Conservation (phyloP, 2,329 filamentous ascomycete species). For the Tricladium varicosporioides region DNA sequence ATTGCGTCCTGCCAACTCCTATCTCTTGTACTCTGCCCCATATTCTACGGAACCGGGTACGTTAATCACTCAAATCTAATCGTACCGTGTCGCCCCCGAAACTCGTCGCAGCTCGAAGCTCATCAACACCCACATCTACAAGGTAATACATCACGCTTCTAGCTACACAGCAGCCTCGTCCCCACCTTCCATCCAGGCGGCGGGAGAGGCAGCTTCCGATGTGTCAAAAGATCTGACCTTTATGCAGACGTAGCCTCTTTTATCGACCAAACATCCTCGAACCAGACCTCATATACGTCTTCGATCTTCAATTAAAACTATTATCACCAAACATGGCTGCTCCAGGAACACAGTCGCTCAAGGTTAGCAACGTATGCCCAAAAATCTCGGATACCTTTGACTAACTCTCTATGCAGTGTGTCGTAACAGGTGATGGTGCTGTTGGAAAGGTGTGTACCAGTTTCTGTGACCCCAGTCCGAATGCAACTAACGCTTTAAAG, state of each 20-base stretch:
- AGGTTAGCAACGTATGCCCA: conserved; percentile 55
- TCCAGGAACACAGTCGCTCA: conserved; percentile 79
- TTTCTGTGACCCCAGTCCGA: not conserved
- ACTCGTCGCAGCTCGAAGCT: conserved; percentile 18
- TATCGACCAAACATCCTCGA: conserved; percentile 20
- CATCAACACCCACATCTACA: conserved; percentile 3
- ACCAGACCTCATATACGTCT: conserved; percentile 11
- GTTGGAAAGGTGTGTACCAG: conserved; percentile 80
- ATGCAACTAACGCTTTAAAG: conserved; percentile 46
- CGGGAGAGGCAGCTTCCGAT: conserved; percentile 28
- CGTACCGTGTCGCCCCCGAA: conserved; percentile 5
- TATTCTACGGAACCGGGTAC: not conserved
- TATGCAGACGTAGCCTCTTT: conserved; percentile 25
- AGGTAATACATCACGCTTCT: not conserved
- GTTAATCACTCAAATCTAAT: conserved; percentile 10
- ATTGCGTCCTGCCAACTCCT: not conserved
- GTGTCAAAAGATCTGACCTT: conserved; percentile 30
- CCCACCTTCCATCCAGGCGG: conserved; percentile 14
- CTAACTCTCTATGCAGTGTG: conserved; percentile 62
- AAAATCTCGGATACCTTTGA: conserved; percentile 9
- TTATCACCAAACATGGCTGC: conserved; percentile 59
- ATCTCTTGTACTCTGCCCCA: not conserved
- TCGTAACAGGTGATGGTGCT: conserved; percentile 98
- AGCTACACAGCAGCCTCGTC: not conserved
- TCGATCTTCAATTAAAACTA: conserved; percentile 14